phyloP scores from a whole-genome alignment of 2,329 filamentous ascomycete species.

The Ceratocystis eucalypticola region DNA sequence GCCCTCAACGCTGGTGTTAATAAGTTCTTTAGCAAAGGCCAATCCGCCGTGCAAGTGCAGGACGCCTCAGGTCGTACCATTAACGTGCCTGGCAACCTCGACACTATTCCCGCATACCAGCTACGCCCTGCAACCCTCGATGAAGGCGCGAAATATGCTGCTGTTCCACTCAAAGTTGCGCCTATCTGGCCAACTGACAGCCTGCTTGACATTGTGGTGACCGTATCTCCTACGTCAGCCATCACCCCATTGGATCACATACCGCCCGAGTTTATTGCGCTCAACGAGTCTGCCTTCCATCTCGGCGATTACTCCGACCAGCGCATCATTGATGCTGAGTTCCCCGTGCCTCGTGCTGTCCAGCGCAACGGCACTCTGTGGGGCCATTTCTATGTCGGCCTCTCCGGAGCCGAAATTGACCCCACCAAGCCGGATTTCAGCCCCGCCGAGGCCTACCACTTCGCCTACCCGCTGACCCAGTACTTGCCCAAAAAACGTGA shows the following conservation, averaged over 20 bases:
- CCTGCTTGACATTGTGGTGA: slow-evolving; percentile 69
- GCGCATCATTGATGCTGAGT: slow-evolving; percentile 61
- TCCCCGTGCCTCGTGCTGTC: slow-evolving; percentile 62
- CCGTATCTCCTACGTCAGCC: slow-evolving; percentile 62
- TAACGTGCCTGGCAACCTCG: slow-evolving; percentile 40
- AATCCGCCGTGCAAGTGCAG: slow-evolving; percentile 35
- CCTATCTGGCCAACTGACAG: slow-evolving; percentile 80
- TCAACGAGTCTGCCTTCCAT: slow-evolving; percentile 68
- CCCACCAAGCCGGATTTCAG: slow-evolving; percentile 61
- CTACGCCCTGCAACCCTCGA: slow-evolving; percentile 48
- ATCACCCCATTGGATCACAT: slow-evolving; percentile 54
- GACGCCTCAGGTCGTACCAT: slow-evolving; percentile 40
- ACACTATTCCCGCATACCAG: slow-evolving; percentile 49
- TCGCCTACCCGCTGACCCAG: slow-evolving; percentile 72
- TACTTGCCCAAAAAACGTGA: slow-evolving; percentile 86
- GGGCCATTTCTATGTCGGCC: slow-evolving; percentile 82
- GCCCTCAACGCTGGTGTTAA: slow-evolving; percentile 46
- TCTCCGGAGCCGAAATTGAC: slow-evolving; percentile 63
- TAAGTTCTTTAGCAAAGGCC: slow-evolving; percentile 37
- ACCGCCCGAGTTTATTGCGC: slow-evolving; percentile 54
- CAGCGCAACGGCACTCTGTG: slow-evolving; percentile 89
- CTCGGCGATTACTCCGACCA: slow-evolving; percentile 68
- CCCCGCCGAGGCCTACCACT: slow-evolving; percentile 63
- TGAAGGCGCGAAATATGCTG: slow-evolving; percentile 49
- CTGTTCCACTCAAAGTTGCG: slow-evolving; percentile 56